Base-by-base conservation (phyloP, 2,329 filamentous ascomycete species). In the Cercospora canescens region DNA sequence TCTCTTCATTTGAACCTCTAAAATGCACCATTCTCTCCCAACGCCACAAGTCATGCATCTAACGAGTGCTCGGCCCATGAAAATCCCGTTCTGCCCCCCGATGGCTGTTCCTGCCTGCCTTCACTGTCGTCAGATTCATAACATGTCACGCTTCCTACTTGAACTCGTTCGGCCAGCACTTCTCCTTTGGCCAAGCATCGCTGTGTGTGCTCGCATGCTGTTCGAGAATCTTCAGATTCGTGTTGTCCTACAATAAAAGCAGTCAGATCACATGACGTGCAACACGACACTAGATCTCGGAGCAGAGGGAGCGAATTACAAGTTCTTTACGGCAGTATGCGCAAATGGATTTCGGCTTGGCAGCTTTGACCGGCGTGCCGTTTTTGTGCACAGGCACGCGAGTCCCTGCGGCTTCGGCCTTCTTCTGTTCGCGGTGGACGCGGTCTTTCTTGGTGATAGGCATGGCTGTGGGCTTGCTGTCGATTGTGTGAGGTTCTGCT, bases 401-500 rank as follows among this genome's bases (percentile, higher is more conserved):
- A 62, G 85, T 87, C 66, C 85, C 85, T 32, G 83, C 84, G 30
- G 81, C 81, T 4, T 87, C 85, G 48, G 82, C 85, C 69, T 82
- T 84, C 73, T 86, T 84, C 78, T 87, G 85, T 76, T 87, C 85
- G 74, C 83, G 83, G 71, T 81, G 78, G 71, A 84, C 79, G 81
- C 86, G 73, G 71, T 80, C 80, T 74, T 84, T 84, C 77, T 84
- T 84, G 63, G 80, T 80, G 72, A 84, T 82, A 65, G 82, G 81
- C 82, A 83, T 83, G 6, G 63, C 63, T 14, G 24, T n/a, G 1
- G 14, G 52, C 26, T 32, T 35, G 28, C n/a, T 18, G 30, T 14
- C 7, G 12, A n/a, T 14, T 30, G 11, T 21, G 8, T 34, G n/a
- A n/a, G 1, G 6, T 45, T 35, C n/a, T 32, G 18, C 26, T 32